These are phyloP conservation scores for Russula brevipes DNA, from an alignment of 768 basidiomycete genomes.

Conservation along the genomic window DNA sequence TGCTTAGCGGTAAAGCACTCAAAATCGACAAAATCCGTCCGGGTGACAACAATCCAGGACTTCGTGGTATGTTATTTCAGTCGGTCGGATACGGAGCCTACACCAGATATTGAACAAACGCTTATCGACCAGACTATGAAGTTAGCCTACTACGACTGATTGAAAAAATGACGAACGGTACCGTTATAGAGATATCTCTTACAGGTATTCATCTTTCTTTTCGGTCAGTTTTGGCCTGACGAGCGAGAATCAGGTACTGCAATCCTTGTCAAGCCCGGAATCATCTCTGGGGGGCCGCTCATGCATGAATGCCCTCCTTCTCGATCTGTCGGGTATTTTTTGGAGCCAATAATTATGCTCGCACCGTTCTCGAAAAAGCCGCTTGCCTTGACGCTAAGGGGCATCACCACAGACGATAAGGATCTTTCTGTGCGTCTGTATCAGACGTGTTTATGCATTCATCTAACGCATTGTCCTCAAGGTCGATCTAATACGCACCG, in stretches of 20 bases:
- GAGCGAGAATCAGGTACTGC: slow-evolving; percentile 62
- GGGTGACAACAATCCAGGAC: slow-evolving; percentile 90
- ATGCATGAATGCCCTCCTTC: slow-evolving; percentile 86
- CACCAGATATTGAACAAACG: neutral
- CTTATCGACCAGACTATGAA: slow-evolving; percentile 72
- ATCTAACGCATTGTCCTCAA: slow-evolving; percentile 30
- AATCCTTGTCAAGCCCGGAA: slow-evolving; percentile 85
- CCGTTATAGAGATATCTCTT: slow-evolving; percentile 90
- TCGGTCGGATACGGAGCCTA: neutral
- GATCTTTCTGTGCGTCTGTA: slow-evolving; percentile 73
- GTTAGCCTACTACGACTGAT: slow-evolving; percentile 81
- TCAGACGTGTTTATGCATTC: neutral
- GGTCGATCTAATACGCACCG: slow-evolving; percentile 87
- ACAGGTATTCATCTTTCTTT: slow-evolving; percentile 52
- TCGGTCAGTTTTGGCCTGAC: neutral
- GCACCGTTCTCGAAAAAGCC: slow-evolving; percentile 91
- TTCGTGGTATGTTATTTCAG: slow-evolving; percentile 56
- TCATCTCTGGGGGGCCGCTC: slow-evolving; percentile 77
- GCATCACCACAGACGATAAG: slow-evolving; percentile 88
- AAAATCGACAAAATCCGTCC: slow-evolving; percentile 84
- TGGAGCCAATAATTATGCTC: slow-evolving; percentile 85
- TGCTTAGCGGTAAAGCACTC: slow-evolving; percentile 82
- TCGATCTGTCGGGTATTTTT: slow-evolving; percentile 88
- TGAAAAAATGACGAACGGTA: slow-evolving; percentile 91
- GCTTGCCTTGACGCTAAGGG: slow-evolving; percentile 72